These are phyloP conservation scores for Endocalyx cinctus DNA, from an alignment of 2,329 filamentous ascomycete species.

Conservation along the genomic window DNA sequence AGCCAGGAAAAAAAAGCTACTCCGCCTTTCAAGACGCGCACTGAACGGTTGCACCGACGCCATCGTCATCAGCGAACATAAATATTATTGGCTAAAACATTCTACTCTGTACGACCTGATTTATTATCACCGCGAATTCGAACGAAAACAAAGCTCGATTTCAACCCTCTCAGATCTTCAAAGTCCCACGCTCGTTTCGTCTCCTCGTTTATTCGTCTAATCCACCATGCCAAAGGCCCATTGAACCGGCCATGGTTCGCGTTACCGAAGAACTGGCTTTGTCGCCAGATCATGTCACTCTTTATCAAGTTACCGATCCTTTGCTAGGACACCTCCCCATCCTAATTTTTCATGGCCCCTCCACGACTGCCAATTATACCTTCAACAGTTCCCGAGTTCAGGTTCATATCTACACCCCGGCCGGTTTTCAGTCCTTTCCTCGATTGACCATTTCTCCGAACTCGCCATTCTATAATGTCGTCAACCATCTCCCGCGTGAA, in stretches of 20 bases:
- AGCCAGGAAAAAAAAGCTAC: no score
- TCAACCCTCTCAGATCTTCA: no score
- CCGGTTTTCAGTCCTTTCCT: constrained; percentile 83
- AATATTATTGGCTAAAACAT: no score
- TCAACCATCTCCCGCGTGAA: constrained; percentile 84
- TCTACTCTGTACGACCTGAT: no score
- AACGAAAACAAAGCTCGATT: no score
- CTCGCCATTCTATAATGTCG: constrained; percentile 84
- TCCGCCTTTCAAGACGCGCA: no score
- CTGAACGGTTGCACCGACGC: no score
- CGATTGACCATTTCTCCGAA: constrained; percentile 91
- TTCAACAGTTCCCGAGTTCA: constrained; percentile 91
- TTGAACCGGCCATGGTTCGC: constrained; percentile 68
- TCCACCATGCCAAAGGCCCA: constrained; percentile 35
- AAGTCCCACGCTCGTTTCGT: constrained; percentile 12
- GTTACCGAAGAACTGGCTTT: constrained; percentile 74
- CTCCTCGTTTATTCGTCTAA: constrained; percentile 8
- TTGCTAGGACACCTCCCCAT: constrained; percentile 76
- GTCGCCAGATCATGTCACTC: constrained; percentile 73
- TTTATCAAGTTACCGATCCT: constrained; percentile 86
- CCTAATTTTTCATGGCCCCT: constrained; percentile 87
- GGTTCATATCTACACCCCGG: constrained; percentile 84
- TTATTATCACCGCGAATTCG: no score
- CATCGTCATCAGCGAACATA: no score
- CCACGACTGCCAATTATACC: constrained; percentile 81